Base-by-base conservation (phyloP, 108 stramenopile species). In the Pseudonitzschia multiseries region DNA sequence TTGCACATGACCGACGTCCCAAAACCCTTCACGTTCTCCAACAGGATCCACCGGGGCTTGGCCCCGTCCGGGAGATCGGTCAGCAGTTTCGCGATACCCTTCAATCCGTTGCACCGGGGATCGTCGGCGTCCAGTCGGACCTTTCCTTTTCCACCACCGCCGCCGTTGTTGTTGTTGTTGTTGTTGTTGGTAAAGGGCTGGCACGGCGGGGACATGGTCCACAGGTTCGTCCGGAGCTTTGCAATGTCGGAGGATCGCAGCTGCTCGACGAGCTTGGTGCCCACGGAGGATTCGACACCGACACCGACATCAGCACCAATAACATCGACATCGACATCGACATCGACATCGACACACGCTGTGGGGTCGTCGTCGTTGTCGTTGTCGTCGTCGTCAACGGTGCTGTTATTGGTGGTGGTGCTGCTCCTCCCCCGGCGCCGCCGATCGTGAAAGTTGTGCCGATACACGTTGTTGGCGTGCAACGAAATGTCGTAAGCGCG, bases 21-120 rank as follows among this genome's bases (percentile, higher is more conserved):
- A 72, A 85, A 85, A 8, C 81, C 81, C 53, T 77, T 75, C 9
- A 85, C 84, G 62, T 85, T 85, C 77, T 85, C 84, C 71, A 85
- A 24, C 24, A 85, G 42, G 36, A 85, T 80, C 79, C 81, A 82
- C 6, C 50, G 42, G 18, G 84, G 78, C 50, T 72, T 22, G 15
- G 46, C 12, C 18, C 4, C 46, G 1, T 3, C 17, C 12, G 46
- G 9, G 10, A 26, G 46, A 1, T 9, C 26, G n/a, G 22, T 70
- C 28, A 83, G 64, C 13, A 83, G 46, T 36, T 26, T 18, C 24
- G 76, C 67, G 40, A 83, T 69, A 0, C 54, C 71, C 27, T 72
- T 75, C 18, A 80, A 40, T 9, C 84, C 84, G 41, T 74, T 68
- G 53, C 70, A 74, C 33, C 84, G 76, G 33, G 80, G 77, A 71